Evolutionary conservation across 495 filamentous ascomycete genomes (phyloP), one percentile per base, ranked within the genome.

Genomic region (Xylaria telfairii): DNA sequence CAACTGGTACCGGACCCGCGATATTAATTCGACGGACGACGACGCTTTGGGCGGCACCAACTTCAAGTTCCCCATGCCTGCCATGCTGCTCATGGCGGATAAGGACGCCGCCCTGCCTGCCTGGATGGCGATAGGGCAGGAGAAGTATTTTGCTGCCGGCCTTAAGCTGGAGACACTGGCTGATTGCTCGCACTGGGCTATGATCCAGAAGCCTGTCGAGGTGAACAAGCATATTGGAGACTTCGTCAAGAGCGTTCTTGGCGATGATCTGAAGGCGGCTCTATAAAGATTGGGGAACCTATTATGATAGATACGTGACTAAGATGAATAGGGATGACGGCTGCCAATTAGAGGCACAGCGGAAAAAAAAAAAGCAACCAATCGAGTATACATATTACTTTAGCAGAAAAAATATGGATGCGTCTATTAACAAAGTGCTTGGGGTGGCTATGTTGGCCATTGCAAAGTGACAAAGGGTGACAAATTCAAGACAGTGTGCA

Each of bases 1-100:
- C 89, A 92, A 94, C 74, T 98, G 94, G 93, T 98, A 98, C 79
- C 87, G 91, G 19, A 92, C 88, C 3, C 78, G 83, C 1, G 76
- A 89, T 77, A 78, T 91, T 65, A 97, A 97, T 77, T 91, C 84
- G 76, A 83, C 92, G 12, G 93, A 97, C 63, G 95, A 98, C 73
- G 75, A 86, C 51, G 81, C 74, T 74, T 74, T 87, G 56, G 73
- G 74, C 7, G 77, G 80, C 66, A 66, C 76, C 57, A 74, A 75
- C 41, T 79, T 69, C 63, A 86, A 75, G 34, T 87, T 97, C 71
- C 83, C 87, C 21, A 81, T 90, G 57, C 95, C 95, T 13, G 83
- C 89, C 12, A 84, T 98, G 71, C 91, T 94, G 74, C 85, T 99
- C 62, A 84, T 86, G 69, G 94, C 92, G 0, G 84, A 83, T n/a